phyloP scores from a whole-genome alignment of 805 yeast species.

The Yueomyces sp. region DNA sequence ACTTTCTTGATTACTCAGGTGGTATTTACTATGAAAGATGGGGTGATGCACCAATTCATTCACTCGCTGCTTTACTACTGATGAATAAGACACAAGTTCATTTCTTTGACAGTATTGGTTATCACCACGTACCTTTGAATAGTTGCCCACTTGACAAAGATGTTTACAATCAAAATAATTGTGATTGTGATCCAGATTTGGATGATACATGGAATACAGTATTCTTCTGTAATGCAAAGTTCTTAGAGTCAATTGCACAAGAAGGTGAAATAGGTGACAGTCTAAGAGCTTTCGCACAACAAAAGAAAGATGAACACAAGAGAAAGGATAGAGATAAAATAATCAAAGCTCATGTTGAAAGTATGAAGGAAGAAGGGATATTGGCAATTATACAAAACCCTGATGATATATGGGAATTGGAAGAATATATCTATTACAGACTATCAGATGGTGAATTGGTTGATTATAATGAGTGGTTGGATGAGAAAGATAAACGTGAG shows the following conservation, averaged over 20 bases:
- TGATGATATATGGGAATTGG: too few species aligned
- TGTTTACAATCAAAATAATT: constrained; percentile 42
- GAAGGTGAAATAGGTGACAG: too few species aligned
- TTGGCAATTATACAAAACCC: too few species aligned
- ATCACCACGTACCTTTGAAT: constrained; percentile 54
- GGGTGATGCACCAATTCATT: constrained; percentile 89
- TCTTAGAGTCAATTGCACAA: background rate
- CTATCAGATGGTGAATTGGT: too few species aligned
- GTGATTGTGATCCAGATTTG: constrained; percentile 41
- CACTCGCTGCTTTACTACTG: constrained; percentile 57
- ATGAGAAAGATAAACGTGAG: background rate
- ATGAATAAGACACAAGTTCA: constrained; percentile 45
- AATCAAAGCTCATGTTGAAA: background rate
- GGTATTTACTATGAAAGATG: constrained; percentile 82
- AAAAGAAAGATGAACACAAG: too few species aligned
- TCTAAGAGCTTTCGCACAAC: too few species aligned
- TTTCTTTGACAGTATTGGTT: constrained; percentile 66
- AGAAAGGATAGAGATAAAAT: too few species aligned
- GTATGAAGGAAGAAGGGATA: background rate
- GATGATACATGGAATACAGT: constrained; percentile 65
- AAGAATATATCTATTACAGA: too few species aligned
- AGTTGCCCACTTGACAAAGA: constrained; percentile 47
- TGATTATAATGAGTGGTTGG: background rate
- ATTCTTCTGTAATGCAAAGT: constrained; percentile 39
- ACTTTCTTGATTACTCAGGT: constrained; percentile 49